Base-by-base conservation (phyloP, 164 flowering plant species). In the Cinnamomum chago region DNA sequence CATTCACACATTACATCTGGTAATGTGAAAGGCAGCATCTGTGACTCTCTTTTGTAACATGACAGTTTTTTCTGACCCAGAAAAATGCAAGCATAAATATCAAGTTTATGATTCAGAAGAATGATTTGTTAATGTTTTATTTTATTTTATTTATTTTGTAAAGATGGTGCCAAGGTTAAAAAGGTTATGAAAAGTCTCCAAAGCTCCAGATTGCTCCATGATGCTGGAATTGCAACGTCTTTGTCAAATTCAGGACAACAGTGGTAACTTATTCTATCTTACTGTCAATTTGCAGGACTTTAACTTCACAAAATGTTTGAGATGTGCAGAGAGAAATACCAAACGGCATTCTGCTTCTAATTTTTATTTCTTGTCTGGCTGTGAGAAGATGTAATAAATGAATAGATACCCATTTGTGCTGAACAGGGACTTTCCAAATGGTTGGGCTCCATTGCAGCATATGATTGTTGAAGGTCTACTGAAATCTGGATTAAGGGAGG, bases 371-470 rank as follows among this genome's bases (percentile, higher is more conserved):
- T 22, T 20, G 3, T 64, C 14, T 22, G 13, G 13, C n/a, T 22
- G 27, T 24, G 28, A 24, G 67, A 11, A 64, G 13, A 5, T 11
- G 22, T 22, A 22, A 20, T 22, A 22, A 22, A 55, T 55, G 60
- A 3, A 55, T 55, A 15, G 17, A 20, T 55, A 67, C 22, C 47
- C n/a, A 55, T 17, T 55, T 55, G n/a, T 3, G 60, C 60, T 55
- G 13, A 76, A 75, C 86, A 95, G 99, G 99, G 98, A 95, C 75
- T 89, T 79, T 75, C 96, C 97, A 14, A 95, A 95, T 83, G 99
- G 99, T 30, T 95, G 99, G 99, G 93, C 98, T 0, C 98, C 98
- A 1, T 73, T 90, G 50, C 99, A 95, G 70, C 97, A 93, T 82
- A 89, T 95, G 93, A 91, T 95, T 58, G 90, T 88, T 47, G 97